A percentile compares a stretch with the other conserved stretches of the same genome.
These are phyloP conservation scores for Nectriaceae sp. DNA, from an alignment of 2,329 filamentous ascomycete species.

Conservation along the genomic window DNA sequence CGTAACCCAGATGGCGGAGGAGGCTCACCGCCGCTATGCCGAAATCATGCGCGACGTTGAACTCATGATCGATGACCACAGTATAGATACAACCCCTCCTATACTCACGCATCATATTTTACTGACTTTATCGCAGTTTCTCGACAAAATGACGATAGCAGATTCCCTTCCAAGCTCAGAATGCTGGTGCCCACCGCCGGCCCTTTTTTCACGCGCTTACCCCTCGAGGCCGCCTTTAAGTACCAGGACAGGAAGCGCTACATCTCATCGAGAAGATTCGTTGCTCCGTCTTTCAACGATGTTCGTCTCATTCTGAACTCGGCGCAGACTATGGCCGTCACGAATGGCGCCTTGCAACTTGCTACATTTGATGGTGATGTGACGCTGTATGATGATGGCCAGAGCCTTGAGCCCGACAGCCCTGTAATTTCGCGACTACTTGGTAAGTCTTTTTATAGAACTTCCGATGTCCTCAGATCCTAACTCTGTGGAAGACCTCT, in stretches of 20 bases:
- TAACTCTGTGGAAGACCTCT: constrained; percentile 53
- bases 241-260: constrained; percentile 84
- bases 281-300: constrained; percentile 96
- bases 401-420: constrained; percentile 73
- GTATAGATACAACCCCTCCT: constrained; percentile 47
- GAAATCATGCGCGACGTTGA: constrained; percentile 97
- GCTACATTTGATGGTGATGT: constrained; percentile 98
- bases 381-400: constrained; percentile 89
- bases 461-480: neutral
- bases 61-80: constrained; percentile 87
- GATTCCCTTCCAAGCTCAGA: constrained; percentile 84
- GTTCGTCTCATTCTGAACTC: constrained; percentile 91
- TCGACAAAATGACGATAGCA: constrained; percentile 65
- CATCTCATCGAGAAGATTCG: constrained; percentile 90
- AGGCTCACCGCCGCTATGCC: constrained; percentile 84
- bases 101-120: too few species aligned
- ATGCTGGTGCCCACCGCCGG: constrained; percentile 89
- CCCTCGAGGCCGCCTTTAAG: constrained; percentile 85
- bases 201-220: constrained; percentile 88
- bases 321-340: constrained; percentile 90
- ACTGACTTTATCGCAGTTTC: constrained; percentile 52
- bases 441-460: constrained; percentile 32
- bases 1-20: constrained; percentile 72
- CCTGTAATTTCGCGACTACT: constrained; percentile 71
- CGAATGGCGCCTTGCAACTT: constrained; percentile 74